Evolutionary conservation across 2,329 filamentous ascomycete genomes (phyloP).

Genomic region (Colletotrichum sp.): DNA sequence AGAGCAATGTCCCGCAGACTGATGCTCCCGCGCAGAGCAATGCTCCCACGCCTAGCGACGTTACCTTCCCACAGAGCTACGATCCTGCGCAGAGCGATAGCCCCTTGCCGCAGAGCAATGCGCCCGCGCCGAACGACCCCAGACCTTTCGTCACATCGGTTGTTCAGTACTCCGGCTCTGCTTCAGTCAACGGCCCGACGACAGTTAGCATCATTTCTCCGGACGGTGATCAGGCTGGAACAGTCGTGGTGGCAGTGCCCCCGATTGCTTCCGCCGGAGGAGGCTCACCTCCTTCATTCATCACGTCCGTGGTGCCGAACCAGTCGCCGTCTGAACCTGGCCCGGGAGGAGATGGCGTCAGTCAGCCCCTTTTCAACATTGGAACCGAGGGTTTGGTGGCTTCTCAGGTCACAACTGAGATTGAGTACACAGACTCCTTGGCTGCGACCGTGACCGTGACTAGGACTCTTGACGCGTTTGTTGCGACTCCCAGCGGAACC

Average conservation of each 20-base stretch:
- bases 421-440: background rate
- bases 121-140: background rate
- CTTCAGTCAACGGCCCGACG: background rate
- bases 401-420: background rate
- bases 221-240: background rate
- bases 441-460: background rate
- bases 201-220: constrained; percentile 10
- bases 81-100: background rate
- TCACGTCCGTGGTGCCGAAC: background rate
- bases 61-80: background rate
- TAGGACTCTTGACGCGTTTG: background rate
- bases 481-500: constrained; percentile 8
- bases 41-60: background rate
- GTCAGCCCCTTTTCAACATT: background rate
- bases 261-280: constrained; percentile 4
- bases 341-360: background rate
- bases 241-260: constrained; percentile 9
- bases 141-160: background rate
- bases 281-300: constrained; percentile 4
- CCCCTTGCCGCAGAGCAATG: background rate
- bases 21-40: background rate
- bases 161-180: background rate
- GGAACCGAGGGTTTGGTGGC: background rate
- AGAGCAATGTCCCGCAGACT: background rate
- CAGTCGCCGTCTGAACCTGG: background rate